These are phyloP conservation scores for Serendipita vermifera DNA, from an alignment of 768 basidiomycete species.

Conservation along the genomic window DNA sequence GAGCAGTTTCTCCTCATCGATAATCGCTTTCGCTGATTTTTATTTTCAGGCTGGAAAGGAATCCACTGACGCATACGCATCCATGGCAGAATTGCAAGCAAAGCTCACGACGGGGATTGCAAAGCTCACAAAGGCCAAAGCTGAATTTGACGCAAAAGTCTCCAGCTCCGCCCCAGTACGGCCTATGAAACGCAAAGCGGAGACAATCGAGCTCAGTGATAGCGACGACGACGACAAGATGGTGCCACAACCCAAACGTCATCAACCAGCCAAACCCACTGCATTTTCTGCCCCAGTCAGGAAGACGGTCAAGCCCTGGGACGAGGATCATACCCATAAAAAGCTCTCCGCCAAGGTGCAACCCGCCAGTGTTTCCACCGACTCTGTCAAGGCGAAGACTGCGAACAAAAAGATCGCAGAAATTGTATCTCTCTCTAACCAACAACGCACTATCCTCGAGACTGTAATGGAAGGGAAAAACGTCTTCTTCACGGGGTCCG, in stretches of 20 bases:
- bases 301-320: background rate
- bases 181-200: background rate
- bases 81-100: too few relatives aligned
- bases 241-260: background rate
- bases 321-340: background rate
- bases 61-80: too few relatives aligned
- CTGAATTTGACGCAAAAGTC: too few relatives aligned
- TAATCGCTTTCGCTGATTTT: too few relatives aligned
- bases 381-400: background rate
- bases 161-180: background rate
- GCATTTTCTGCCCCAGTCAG: background rate
- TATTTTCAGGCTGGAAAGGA: too few relatives aligned
- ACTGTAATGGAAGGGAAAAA: slow-evolving; percentile 53
- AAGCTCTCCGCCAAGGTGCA: background rate
- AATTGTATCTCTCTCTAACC: background rate
- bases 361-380: too few relatives aligned
- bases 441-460: background rate
- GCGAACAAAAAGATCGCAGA: background rate
- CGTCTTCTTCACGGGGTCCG: slow-evolving; percentile 94
- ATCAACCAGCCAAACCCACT: background rate
- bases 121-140: too few relatives aligned
- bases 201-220: background rate
- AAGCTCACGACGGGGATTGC: too few relatives aligned
- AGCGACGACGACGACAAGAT: background rate
- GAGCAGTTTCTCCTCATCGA: too few relatives aligned